Percentiles rank a stretch among this genome's conserved stretches.
Evolutionary conservation across 768 basidiomycete genomes (phyloP).

Genomic region (Amanita rubescens): DNA sequence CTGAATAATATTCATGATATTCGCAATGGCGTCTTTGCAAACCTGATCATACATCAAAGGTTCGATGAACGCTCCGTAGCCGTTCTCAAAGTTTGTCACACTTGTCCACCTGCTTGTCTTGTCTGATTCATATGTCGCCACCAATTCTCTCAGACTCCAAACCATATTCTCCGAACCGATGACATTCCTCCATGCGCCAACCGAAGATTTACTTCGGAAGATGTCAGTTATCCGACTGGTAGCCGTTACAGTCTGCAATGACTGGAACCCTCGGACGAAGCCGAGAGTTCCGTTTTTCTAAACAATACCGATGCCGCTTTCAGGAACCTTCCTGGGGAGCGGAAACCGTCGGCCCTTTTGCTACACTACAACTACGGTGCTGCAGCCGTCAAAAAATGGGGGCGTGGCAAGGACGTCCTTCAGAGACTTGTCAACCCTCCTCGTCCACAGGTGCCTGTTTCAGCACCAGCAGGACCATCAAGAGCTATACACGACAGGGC

Average conservation of each 20-base stretch:
- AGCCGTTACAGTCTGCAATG: not conserved
- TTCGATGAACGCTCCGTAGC: too few species aligned
- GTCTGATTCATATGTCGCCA: too few species aligned
- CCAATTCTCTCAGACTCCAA: slow-evolving; percentile 16
- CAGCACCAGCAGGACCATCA: slow-evolving; percentile 12
- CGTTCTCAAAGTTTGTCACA: too few species aligned
- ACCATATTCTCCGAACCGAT: slow-evolving; percentile 11
- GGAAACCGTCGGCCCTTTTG: slow-evolving; percentile 19
- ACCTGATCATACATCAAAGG: slow-evolving; percentile 4
- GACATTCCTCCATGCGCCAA: slow-evolving; percentile 8
- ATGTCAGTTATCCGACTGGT: not conserved
- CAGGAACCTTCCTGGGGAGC: slow-evolving; percentile 11
- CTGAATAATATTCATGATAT: slow-evolving; percentile 15
- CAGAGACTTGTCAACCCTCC: slow-evolving; percentile 10
- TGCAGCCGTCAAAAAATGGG: too few species aligned
- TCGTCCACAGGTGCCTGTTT: slow-evolving; percentile 15
- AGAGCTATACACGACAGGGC: slow-evolving; percentile 9
- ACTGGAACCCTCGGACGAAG: not conserved
- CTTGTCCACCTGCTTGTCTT: too few species aligned
- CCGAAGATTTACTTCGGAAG: not conserved
- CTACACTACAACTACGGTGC: slow-evolving; percentile 23
- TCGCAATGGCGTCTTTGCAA: slow-evolving; percentile 13
- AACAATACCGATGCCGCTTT: slow-evolving; percentile 22
- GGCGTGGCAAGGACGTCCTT: slow-evolving; percentile 7
- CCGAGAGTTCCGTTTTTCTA: slow-evolving; percentile 4